Base-by-base conservation (phyloP, 176 grass and related monocot genomes). In the Zoysia pacifica region DNA sequence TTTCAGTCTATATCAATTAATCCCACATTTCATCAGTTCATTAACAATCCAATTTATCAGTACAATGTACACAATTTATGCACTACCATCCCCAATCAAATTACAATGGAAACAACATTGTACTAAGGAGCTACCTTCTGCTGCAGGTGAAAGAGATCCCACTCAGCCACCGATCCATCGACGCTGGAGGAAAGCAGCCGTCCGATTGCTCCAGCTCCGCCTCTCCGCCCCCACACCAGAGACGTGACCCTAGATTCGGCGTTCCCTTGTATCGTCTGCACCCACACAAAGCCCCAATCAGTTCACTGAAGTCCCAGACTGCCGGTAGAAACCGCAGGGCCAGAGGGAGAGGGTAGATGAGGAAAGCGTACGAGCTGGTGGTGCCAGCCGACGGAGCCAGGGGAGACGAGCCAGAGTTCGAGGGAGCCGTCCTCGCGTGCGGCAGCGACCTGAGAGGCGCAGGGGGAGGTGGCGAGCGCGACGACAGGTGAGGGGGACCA, bases 311-410 rank as follows among this genome's bases (percentile, higher is more conserved):
- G 51, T 50, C 48, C 44, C 65, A 35, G 18, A 10, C n/a, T 48
- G 54, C 10, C 66, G 18, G 67, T 42, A 11, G 37, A 63, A 47
- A 58, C 70, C 36, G 4, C 42, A 41, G 61, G 64, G 40, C 48
- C 53, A 40, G 7, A 28, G 38, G 45, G 55, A 3, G 43, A 5
- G 62, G 44, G 7, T 11, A 36, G 15, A 16, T 7, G 48, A 39
- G 19, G 61, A 48, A 75, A 71, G 59, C 94, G 62, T 95, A 99
- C 97, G 37, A 95, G 90, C 63, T 91, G 97, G 85, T 94, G 90
- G 86, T 99, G 97, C 97, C 97, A 99, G 20, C 97, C 97, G 58
- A 93, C 93, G 28, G 97, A 96, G 60, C 97, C 97, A 4, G 97
- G 90, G 76, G 97, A 95, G 40, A 99, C 93, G 44, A 95, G 88